These are phyloP conservation scores for Pseudogymnoascus sp. DNA, from an alignment of 2,329 filamentous ascomycete genomes.

Conservation along the genomic window DNA sequence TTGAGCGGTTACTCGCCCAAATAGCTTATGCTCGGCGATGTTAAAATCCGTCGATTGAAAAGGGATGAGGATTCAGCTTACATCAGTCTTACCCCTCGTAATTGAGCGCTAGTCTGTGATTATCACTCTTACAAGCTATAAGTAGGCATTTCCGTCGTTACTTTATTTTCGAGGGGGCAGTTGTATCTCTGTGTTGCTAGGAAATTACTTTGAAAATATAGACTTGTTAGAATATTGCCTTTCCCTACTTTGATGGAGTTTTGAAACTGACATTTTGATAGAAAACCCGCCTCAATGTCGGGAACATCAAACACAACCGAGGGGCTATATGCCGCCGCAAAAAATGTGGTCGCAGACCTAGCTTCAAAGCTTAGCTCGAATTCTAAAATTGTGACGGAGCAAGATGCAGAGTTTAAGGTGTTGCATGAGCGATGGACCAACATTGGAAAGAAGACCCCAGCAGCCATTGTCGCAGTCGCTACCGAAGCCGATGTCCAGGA, in stretches of 20 bases:
- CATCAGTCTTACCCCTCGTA: neutral
- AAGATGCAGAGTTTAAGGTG: neutral
- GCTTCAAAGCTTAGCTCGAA: neutral
- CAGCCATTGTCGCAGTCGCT: conserved; percentile 18
- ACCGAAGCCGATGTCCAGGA: conserved; percentile 18
- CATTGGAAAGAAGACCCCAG: conserved; percentile 15
- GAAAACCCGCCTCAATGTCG: neutral
- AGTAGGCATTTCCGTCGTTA: neutral
- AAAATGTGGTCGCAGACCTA: neutral
- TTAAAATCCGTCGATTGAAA: neutral
- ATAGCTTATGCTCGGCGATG: neutral
- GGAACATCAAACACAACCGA: neutral
- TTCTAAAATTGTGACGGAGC: neutral
- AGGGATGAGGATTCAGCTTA: neutral
- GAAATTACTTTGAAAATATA: neutral
- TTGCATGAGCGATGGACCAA: conserved; percentile 17
- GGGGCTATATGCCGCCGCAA: neutral
- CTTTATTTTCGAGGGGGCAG: neutral
- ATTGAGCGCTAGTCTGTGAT: neutral
- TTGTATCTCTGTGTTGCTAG: neutral
- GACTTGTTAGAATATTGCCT: neutral
- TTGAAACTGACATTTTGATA: neutral
- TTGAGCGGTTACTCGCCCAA: neutral
- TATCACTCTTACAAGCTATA: neutral
- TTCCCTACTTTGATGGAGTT: neutral